Evolutionary conservation across 768 basidiomycete genomes (phyloP), one percentile per base, ranked within the genome.

Genomic region (Russula foetens): DNA sequence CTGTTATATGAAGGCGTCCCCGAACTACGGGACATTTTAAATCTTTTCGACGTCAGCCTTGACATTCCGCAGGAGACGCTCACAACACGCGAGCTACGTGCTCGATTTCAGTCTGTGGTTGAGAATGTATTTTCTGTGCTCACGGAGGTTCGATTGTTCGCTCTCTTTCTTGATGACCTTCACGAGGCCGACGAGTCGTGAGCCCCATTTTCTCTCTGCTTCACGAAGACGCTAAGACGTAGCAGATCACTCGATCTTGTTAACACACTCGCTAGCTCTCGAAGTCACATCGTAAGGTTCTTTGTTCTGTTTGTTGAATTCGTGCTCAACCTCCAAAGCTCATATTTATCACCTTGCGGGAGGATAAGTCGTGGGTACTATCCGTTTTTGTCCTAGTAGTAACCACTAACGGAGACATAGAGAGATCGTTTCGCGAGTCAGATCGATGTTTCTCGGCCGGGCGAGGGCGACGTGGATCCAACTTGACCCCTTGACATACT

Each of bases 131-230:
- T 88, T 65, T 71, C 78, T 6, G 82, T 86, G 21, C 79, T 88
- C 44, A 81, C 86, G 1, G 85, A 88, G 68, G 86, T 84, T 7
- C 75, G 85, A 38, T 71, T 88, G 51, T 82, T 90, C 63, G 86
- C 86, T 0, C 71, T 90, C 53, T 87, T 88, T 66, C 74, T 88
- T 46, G 86, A 88, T 67, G 86, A 88, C 69, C 71, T 88, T 17
- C 88, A 90, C 61, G 86, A 86, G 66, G 86, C 88, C 9, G 84
- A 88, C 68, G 81, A 84, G 60, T 85, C 84, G 81, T 88, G 56
- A 45, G 61, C 58, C 41, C 53, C 70, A 69, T 41, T 66, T 19
- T 17, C 38, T 46, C n/a, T 39, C 28, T 28, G 4, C 2, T 52
- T 19, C 35, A 38, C 15, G 28, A 45, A 65, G 33, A 28, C 29